Base-by-base conservation (phyloP, 192 early-diverging fungal species). In the Umbelopsis ramanniana region DNA sequence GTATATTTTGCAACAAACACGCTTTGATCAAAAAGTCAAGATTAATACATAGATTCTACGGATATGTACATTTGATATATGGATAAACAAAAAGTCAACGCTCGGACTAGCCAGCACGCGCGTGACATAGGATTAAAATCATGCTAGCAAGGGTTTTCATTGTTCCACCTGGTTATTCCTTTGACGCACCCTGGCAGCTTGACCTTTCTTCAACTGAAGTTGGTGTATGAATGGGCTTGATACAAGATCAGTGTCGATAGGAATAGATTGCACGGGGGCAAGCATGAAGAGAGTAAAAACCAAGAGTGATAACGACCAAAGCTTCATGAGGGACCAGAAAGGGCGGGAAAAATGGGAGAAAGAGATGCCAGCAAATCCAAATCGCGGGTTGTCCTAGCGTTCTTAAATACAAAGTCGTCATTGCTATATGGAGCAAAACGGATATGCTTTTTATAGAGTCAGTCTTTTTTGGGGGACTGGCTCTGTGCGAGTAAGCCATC, bases 221-320 rank as follows among this genome's bases (percentile, higher is more conserved):
- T 63, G 57, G 12, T 63, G 57, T 29, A 63, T 35, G 26, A 63
- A 63, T 29, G 57, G 57, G 17, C 57, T 63, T 6, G 57, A 38
- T 19, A 63, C 57, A 19, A 63, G 57, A 14, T 63, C 57, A 19
- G 57, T 63, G 33, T 63, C 57, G 14, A 63, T 63, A 35, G 57
- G 57, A 37, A 37, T 19, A 63, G 57, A 63, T 19, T 63, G 15
- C 17, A 63, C 57, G 2, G 57, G 11, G 14, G 57, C 5, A 19
- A 37, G 4, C 11, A 35, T 17, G 14, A 35, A 37, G 33, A 63
- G 15, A 14, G 57, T 11, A 4, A 63, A 26, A 3, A 14, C 57
- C 17, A 29, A 63, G 15, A 38, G 26, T 37, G 57, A 35, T 63
- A 63, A 35, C 14, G 26, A 35, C 8, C 24, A 37, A 1, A 63